Conservation (phyloP, 1,139 yeast species). For the Geotrichum candidum region DNA sequence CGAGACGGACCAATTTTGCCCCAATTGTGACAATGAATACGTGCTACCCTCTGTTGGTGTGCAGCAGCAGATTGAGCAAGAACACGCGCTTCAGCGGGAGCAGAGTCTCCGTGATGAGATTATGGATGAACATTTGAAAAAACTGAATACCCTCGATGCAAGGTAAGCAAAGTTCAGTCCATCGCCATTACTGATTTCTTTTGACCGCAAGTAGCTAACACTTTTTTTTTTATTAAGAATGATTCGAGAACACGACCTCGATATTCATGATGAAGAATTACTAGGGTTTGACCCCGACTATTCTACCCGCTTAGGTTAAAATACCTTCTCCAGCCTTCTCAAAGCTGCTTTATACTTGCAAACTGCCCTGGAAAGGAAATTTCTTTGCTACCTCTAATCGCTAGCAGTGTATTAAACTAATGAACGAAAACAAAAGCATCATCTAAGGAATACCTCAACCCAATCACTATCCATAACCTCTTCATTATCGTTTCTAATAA, state of each 20-base stretch:
- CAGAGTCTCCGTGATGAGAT: slow-evolving; percentile 4
- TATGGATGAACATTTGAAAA: slow-evolving; percentile 10
- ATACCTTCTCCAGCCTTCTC: not conserved
- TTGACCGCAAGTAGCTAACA: not conserved
- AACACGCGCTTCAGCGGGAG: slow-evolving; percentile 2
- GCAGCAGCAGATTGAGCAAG: slow-evolving; percentile 21
- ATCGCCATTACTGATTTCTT: not conserved
- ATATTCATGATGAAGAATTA: slow-evolving; percentile 26
- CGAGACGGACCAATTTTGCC: slow-evolving; percentile 37
- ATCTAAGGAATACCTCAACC: too few relatives aligned
- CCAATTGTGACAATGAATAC: slow-evolving; percentile 37
- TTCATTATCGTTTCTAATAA: too few relatives aligned
- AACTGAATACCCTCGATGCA: slow-evolving; percentile 24
- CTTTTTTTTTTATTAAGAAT: slow-evolving; percentile 23
- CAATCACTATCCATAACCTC: too few relatives aligned
- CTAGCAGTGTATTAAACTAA: too few relatives aligned
- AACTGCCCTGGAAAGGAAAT: too few relatives aligned
- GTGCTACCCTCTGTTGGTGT: slow-evolving; percentile 30
- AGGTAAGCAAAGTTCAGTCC: slow-evolving; percentile 22
- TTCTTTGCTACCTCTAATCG: too few relatives aligned
- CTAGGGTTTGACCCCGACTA: slow-evolving; percentile 30
- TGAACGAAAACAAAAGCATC: too few relatives aligned
- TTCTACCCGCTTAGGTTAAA: slow-evolving; percentile 22
- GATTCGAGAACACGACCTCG: slow-evolving; percentile 34
- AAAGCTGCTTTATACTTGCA: not conserved